phyloP scores from a whole-genome alignment of 768 basidiomycete genomes.

The Podaxis sp. region DNA sequence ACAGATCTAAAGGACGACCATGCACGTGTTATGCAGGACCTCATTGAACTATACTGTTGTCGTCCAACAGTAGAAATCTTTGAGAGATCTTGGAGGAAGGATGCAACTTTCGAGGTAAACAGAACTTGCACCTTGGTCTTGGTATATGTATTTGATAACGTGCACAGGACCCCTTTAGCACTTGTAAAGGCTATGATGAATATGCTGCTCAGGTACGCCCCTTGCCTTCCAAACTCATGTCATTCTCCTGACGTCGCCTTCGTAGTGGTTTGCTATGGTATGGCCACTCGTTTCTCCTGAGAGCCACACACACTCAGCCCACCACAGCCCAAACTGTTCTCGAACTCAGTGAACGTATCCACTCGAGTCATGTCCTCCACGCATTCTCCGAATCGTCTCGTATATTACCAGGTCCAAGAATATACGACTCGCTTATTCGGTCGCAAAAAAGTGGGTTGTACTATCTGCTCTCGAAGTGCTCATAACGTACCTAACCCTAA shows the following conservation, averaged over 20 bases:
- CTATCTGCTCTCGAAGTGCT: background rate
- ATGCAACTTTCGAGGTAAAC: conserved; percentile 56
- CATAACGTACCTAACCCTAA: background rate
- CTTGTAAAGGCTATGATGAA: conserved; percentile 49
- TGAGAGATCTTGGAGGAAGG: conserved; percentile 48
- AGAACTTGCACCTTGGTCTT: background rate
- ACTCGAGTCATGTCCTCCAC: conserved; percentile 62
- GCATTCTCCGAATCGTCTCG: conserved; percentile 54
- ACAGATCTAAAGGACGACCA: conserved; percentile 42
- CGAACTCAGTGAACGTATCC: conserved; percentile 48
- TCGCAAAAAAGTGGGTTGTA: conserved; percentile 44
- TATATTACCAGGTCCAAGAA: conserved; percentile 59
- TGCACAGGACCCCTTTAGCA: conserved; percentile 47
- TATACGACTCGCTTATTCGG: conserved; percentile 57
- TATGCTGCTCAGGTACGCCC: conserved; percentile 53
- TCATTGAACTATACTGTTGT: conserved; percentile 57
- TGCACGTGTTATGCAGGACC: conserved; percentile 51
- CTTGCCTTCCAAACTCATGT: background rate
- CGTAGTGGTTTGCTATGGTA: conserved; percentile 19
- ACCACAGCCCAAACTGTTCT: conserved; percentile 52
- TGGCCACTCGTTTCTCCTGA: background rate
- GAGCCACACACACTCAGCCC: background rate
- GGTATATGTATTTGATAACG: background rate
- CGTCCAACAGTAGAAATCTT: conserved; percentile 54
- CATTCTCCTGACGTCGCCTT: background rate